Conservation (phyloP, 208 protist genomes). For the Kentomonas sorsogonicus region DNA sequence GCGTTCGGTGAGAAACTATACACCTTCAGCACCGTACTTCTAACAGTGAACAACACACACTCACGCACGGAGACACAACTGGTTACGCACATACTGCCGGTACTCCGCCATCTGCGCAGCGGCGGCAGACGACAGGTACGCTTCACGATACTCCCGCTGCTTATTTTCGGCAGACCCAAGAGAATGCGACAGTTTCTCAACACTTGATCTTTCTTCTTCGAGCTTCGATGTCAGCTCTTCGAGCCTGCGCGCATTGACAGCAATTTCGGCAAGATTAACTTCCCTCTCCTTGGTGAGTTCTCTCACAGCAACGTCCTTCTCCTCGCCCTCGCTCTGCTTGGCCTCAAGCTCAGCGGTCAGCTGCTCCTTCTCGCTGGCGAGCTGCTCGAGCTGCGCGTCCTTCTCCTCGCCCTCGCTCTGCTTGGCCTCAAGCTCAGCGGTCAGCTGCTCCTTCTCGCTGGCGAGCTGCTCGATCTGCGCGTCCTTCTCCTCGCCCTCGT, state of each 20-base stretch:
- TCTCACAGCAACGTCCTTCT: constrained; percentile 1
- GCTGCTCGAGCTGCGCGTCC: not conserved
- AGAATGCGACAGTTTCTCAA: no score
- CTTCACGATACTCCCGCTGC: no score
- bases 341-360: not conserved
- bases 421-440: not conserved
- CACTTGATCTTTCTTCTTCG: not conserved
- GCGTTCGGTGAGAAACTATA: no score
- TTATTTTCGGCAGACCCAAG: no score
- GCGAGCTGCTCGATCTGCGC: not conserved
- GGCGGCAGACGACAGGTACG: no score
- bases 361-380: not conserved
- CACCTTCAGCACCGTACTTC: no score
- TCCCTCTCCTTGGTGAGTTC: not conserved
- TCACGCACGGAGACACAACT: no score
- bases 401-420: constrained; percentile 2
- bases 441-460: not conserved
- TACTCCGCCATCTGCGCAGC: no score
- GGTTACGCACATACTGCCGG: no score
- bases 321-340: not conserved
- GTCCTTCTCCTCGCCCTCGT: not conserved
- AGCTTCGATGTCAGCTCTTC: not conserved
- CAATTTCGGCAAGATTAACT: not conserved
- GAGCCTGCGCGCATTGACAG: not conserved
- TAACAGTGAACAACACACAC: no score